Evolutionary conservation across 148 eudicot species (phyloP).

Genomic region (Vaccinium darrowii): DNA sequence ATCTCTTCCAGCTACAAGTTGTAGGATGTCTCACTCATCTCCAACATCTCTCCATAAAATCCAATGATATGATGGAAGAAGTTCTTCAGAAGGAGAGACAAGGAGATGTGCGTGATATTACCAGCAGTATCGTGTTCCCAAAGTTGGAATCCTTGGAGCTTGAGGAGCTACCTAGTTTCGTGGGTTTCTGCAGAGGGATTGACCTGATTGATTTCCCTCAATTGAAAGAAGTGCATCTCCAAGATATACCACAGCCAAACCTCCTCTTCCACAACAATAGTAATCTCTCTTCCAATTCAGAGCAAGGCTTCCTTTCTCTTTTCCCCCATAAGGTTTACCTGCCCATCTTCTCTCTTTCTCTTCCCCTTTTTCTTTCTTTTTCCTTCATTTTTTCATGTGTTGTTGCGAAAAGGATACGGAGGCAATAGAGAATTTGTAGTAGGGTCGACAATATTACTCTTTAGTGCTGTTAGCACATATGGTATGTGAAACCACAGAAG

Average conservation of each 20-base stretch:
- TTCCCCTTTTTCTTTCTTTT: background rate
- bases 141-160: background rate
- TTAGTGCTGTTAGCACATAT: too few species aligned
- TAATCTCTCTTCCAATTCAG: background rate
- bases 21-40: conserved; percentile 12
- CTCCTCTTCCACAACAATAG: background rate
- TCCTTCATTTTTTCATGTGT: too few species aligned
- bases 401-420: too few species aligned
- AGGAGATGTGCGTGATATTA: background rate
- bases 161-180: background rate
- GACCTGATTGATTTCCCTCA: conserved; percentile 10
- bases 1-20: background rate
- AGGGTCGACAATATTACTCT: too few species aligned
- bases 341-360: too few species aligned
- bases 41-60: background rate
- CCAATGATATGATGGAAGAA: conserved; percentile 15
- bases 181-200: conserved; percentile 11
- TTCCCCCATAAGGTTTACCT: background rate
- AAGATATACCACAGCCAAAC: background rate
- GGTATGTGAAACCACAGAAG: too few species aligned
- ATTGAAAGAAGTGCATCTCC: background rate
- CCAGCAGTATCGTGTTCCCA: background rate
- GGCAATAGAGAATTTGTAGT: too few species aligned
- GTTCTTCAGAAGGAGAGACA: background rate
- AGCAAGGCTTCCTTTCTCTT: background rate